Evolutionary conservation across 2,329 filamentous ascomycete species (phyloP), one percentile per base, ranked within the genome.

Genomic region (Colletotrichum zoysiae): DNA sequence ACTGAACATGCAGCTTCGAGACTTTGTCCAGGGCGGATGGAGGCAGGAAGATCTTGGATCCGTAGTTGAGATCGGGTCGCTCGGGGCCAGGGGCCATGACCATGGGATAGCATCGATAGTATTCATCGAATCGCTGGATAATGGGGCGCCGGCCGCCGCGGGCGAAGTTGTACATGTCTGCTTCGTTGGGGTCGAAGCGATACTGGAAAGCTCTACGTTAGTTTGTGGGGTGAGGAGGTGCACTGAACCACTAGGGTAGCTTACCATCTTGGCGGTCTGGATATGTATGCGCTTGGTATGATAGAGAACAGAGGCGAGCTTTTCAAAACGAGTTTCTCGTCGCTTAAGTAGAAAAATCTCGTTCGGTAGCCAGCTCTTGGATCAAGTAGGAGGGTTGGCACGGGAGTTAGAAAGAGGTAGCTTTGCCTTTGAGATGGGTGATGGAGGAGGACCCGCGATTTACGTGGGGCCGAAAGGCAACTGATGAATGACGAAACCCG

Each of bases 21-120:
- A 99, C 93, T 83, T 98, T 99, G 85, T 99, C 95, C 67, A 99
- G 89, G 7, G 96, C 95, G 46, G 95, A 97, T 0, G 96, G 93
- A n/a, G 96, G 96, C 74, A 99, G 91, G 80, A 99, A 94, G 77
- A 99, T 95, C 86, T 99, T 99, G 82, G 95, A 97, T 76, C 96
- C 96, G 80, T 96, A 95, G 86, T 98, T 98, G 74, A 97, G 91
- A 76, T 95, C 92, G 64, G 93, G 92, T 76, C 96, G 90, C 78
- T 98, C 95, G 48, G 94, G 90, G 3, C 95, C 95, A 16, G 95
- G 94, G 74, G 97, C 90, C 95, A 99, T 98, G 77, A 92, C 91
- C 78, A 98, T 89, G 55, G 96, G 96, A 79, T 98, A 99, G 86
- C 95, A 98, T 78, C 96, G 92, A 84, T 98, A 98, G 85, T 97